phyloP scores from a whole-genome alignment of 768 basidiomycete genomes.

The Exsudoporus frostii region DNA sequence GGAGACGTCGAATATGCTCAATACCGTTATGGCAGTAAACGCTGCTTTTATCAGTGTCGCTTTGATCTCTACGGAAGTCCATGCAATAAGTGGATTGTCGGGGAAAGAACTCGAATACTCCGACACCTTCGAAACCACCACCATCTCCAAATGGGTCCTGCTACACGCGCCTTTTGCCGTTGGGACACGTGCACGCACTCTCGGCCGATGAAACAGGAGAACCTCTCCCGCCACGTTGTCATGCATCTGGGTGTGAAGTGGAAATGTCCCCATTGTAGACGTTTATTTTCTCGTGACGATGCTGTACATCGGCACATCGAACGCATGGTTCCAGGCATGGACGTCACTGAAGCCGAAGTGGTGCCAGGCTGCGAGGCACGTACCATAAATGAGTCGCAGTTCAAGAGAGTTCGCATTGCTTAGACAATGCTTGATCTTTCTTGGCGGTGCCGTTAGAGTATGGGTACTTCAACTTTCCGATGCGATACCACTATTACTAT shows the following conservation, averaged over 20 bases:
- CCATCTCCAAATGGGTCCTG: conserved; percentile 14
- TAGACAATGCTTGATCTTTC: conserved; percentile 1
- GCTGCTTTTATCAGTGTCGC: conserved; percentile 24
- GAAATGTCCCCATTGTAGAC: conserved; percentile 26
- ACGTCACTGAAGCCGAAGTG: conserved; percentile 24
- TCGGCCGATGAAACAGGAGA: conserved; percentile 30
- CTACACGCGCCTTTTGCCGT: conserved; percentile 13
- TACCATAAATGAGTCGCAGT: conserved; percentile 6
- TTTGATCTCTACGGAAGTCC: conserved; percentile 24
- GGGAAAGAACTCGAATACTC: conserved; percentile 24
- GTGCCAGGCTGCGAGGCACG: conserved; percentile 17
- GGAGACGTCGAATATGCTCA: conserved; percentile 24
- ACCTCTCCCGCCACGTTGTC: conserved; percentile 30
- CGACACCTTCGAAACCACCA: conserved; percentile 29
- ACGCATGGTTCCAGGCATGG: conserved; percentile 24
- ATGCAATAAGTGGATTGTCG: conserved; percentile 26
- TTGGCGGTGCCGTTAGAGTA: not conserved
- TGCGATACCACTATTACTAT: not conserved
- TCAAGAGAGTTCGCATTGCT: conserved; percentile 1
- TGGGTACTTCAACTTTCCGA: not conserved
- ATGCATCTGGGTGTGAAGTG: conserved; percentile 31
- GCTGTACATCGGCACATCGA: conserved; percentile 32
- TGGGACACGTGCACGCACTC: conserved; percentile 27
- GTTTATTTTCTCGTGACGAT: conserved; percentile 31
- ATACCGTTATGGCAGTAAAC: conserved; percentile 16